phyloP scores from a whole-genome alignment of 768 basidiomycete genomes.

The Suillus americanus region DNA sequence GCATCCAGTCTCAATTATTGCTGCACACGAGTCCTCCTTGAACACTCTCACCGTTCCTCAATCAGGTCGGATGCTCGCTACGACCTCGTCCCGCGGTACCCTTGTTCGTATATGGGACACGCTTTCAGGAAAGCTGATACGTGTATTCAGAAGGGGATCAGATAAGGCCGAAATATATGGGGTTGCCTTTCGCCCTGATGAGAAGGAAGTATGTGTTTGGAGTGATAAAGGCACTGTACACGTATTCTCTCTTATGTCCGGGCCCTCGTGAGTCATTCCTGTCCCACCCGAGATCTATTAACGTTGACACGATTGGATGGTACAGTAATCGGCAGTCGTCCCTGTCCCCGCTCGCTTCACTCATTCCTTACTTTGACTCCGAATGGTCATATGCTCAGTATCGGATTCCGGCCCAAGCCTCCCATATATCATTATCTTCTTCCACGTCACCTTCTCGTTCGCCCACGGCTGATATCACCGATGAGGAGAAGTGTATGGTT shows the following conservation, averaged over 20 bases:
- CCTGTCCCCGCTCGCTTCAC: constrained; percentile 76
- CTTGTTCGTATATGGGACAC: constrained; percentile 88
- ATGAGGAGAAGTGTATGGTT: constrained; percentile 84
- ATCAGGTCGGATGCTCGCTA: constrained; percentile 79
- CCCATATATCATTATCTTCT: constrained; percentile 78
- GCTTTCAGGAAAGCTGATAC: constrained; percentile 64
- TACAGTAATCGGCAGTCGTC: constrained; percentile 81
- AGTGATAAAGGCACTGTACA: constrained; percentile 96
- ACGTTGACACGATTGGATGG: constrained; percentile 8
- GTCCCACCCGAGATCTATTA: constrained; percentile 6
- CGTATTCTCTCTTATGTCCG: constrained; percentile 75
- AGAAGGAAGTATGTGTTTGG: constrained; percentile 86
- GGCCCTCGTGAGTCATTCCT: constrained; percentile 55
- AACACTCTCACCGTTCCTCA: constrained; percentile 75
- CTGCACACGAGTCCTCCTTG: constrained; percentile 78
- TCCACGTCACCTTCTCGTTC: constrained; percentile 59
- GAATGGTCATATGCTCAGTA: constrained; percentile 96
- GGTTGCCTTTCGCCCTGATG: constrained; percentile 84
- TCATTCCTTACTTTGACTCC: constrained; percentile 88
- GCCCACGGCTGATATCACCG: constrained; percentile 58
- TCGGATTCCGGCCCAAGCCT: constrained; percentile 80
- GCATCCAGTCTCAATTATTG: constrained; percentile 76
- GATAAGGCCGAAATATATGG: constrained; percentile 93
- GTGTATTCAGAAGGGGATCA: constrained; percentile 81
- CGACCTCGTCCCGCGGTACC: constrained; percentile 81